Base-by-base conservation (phyloP, 2,329 filamentous ascomycete species). In the Ophiocordyceps australis region DNA sequence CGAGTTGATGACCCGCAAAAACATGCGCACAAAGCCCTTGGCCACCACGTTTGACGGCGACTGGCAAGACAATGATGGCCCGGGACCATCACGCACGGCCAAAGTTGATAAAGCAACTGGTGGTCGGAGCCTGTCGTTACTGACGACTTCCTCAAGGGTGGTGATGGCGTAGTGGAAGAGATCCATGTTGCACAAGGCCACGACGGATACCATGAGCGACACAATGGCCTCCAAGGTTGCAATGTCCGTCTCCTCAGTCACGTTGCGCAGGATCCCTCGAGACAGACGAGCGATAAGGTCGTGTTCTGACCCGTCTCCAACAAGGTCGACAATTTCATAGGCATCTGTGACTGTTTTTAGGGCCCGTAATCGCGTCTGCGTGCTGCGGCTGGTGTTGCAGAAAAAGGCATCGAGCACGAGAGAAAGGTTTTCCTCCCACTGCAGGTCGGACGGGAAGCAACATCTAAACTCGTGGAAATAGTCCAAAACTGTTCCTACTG, bases 1-100 rank as follows among this genome's bases (percentile, higher is more conserved):
- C 17, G 53, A 55, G 35, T 74, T 72, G 53, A 91, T 68, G 9
- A 70, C 69, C 26, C 70, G 65, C 35, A 85, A 65, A 45, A 92
- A 92, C 26, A 91, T 72, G 33, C 65, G 68, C 22, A 82, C 71
- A 30, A 81, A 70, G 3, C 74, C 77, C 29, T 62, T 67, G 0
- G 74, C 65, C 23, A 80, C 73, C 22, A 85, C 68, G 35, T 82
- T 80, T 4, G 72, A 71, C 2, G 67, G 62, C 14, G 72, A 75
- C 36, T 62, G 37, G 7, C 48, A 44, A 7, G 47, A 42, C 0
- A 36, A 10, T 4, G 41, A 21, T 4, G 48, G 38, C 3, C 43
- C 40, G n/a, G n/a, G n/a, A n/a, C n/a, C n/a, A n/a, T n/a, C n/a
- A n/a, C n/a, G n/a, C n/a, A n/a, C n/a, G n/a, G n/a, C n/a, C n/a